Evolutionary conservation across 352 stramenopile species (phyloP).

Genomic region (Phytophthora sp.): DNA sequence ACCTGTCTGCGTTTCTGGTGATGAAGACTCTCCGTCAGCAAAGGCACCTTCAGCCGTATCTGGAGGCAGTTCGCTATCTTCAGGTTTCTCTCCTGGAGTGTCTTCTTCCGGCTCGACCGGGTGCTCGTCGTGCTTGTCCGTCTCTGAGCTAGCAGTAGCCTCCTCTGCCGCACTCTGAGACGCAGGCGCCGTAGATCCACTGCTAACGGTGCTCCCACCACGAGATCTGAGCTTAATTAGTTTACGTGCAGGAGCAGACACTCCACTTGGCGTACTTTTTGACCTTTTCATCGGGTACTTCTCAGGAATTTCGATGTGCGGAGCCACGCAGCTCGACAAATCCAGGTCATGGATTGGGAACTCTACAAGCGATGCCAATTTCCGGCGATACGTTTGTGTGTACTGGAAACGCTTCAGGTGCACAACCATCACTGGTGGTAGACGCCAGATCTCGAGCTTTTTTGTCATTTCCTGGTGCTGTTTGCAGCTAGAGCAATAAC

Average conservation of each 20-base stretch:
- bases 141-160: constrained; percentile 1
- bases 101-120: constrained; percentile 20
- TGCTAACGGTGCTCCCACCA: constrained; percentile 30
- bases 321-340: constrained; percentile 89
- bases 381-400: constrained; percentile 91
- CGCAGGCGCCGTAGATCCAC: constrained; percentile 19
- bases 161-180: constrained; percentile 28
- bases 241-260: constrained; percentile 30
- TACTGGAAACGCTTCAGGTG: constrained; percentile 99
- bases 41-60: constrained; percentile 13
- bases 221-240: constrained; percentile 43
- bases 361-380: constrained; percentile 92
- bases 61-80: constrained; percentile 24
- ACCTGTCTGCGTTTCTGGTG: constrained; percentile 15
- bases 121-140: constrained; percentile 13
- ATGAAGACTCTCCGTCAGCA: constrained; percentile 16
- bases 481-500: constrained; percentile 98
- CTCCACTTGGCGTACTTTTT: constrained; percentile 33
- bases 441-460: constrained; percentile 97
- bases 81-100: constrained; percentile 24
- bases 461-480: constrained; percentile 97
- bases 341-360: constrained; percentile 97
- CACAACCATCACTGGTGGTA: constrained; percentile 97
- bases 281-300: constrained; percentile 78
- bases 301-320: constrained; percentile 78